Conservation (phyloP, 768 basidiomycete species). For the Sistotremastrum niveocremeum region DNA sequence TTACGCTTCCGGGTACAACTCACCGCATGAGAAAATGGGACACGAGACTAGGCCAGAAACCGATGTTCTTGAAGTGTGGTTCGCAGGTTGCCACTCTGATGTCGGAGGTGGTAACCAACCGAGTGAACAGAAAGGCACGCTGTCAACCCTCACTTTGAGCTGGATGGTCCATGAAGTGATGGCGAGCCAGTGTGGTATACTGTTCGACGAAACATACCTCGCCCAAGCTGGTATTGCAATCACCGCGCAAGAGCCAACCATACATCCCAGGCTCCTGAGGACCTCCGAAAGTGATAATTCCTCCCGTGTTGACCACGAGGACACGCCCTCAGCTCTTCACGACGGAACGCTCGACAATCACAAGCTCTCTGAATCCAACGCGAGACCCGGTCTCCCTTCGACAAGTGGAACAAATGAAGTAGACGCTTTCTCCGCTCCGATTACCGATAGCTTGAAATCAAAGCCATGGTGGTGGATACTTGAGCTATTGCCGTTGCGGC, state of each 20-base stretch:
- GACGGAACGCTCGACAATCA: background rate
- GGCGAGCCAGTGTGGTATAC: slow-evolving; percentile 41
- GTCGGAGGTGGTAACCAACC: slow-evolving; percentile 51
- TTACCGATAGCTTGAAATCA: slow-evolving; percentile 37
- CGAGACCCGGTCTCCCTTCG: slow-evolving; percentile 1
- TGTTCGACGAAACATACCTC: slow-evolving; percentile 40
- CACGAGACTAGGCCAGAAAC: slow-evolving; percentile 8
- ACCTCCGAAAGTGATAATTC: background rate
- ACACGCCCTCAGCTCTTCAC: slow-evolving; percentile 5
- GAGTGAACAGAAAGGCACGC: slow-evolving; percentile 27
- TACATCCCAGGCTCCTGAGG: background rate
- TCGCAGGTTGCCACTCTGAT: slow-evolving; percentile 62
- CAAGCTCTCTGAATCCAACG: slow-evolving; percentile 4
- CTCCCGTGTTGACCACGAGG: background rate
- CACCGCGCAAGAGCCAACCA: slow-evolving; percentile 4
- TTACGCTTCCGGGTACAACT: background rate
- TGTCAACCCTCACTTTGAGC: slow-evolving; percentile 49
- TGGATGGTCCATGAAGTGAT: slow-evolving; percentile 72
- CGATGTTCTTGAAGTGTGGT: slow-evolving; percentile 73
- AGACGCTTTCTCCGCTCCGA: slow-evolving; percentile 13
- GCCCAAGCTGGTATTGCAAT: slow-evolving; percentile 24
- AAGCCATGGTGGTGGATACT: slow-evolving; percentile 53
- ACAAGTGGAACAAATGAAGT: background rate
- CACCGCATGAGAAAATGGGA: background rate
- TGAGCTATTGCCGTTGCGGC: slow-evolving; percentile 45